Base-by-base conservation (phyloP, 1,139 yeast genomes). In the Debaryomycetaceae sp. region DNA sequence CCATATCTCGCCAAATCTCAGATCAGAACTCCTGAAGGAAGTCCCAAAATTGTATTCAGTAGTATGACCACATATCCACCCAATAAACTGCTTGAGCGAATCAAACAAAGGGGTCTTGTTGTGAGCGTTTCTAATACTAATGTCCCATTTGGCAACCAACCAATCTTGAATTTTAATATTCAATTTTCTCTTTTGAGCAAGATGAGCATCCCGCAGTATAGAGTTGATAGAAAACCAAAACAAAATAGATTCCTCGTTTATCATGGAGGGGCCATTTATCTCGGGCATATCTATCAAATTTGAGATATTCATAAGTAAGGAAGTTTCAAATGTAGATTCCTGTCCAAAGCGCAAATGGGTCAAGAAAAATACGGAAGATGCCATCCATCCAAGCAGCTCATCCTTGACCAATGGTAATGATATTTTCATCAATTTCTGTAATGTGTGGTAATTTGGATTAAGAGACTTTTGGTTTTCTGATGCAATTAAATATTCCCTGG, bases 241-340 rank as follows among this genome's bases (percentile, higher is more conserved):
- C 14, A 58, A 54, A 39, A 80, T 64, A 6, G 85, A 67, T 44
- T 74, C 78, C 39, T 74, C 64, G 42, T 71, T 66, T 1, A 83
- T 46, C 1, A 46, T 34, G 1, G 60, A 56, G 0, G 93, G 91
- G 0, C 91, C 91, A 54, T 75, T 77, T 1, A 81, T 65, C 38
- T 79, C 83, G 0, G 87, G 65, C 11, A 78, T 58, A 38, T 81
- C 85, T 37, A 78, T 62, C 2, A 80, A 45, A 31, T 73, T 27
- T 8, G 31, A 27, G 4, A 27, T 27, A 27, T 27, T 27, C 31
- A 27, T 27, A 11, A 27, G 31, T 27, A 27, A 27, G 11, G 31
- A 27, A 7, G 31, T 7, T 8, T 27, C 31, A 27, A 8, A 27
- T 2, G 3, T 11, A 11, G 11, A 11, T 27, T 27, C 31, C 31